These are phyloP conservation scores for Vaccinium darrowii DNA, from an alignment of 148 eudicot species.

Conservation along the genomic window DNA sequence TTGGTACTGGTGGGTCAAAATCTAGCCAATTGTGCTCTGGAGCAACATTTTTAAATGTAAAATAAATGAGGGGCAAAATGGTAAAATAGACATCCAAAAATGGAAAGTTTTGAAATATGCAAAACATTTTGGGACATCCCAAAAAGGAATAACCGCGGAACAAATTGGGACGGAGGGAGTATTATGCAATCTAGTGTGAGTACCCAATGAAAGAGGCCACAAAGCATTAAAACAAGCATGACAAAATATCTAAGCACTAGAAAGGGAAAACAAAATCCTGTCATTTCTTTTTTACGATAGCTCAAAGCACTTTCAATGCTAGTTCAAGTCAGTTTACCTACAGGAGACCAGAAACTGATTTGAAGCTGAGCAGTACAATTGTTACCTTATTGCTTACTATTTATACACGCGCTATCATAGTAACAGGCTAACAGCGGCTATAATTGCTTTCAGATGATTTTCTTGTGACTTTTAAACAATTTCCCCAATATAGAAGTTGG, in stretches of 20 bases:
- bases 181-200: not conserved
- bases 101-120: too few species aligned
- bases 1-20: too few species aligned
- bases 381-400: not conserved
- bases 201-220: slow-evolving; percentile 5
- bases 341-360: not conserved
- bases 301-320: not conserved
- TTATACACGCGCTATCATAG: not conserved
- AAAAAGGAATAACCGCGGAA: too few species aligned
- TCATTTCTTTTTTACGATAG: not conserved
- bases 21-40: too few species aligned
- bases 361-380: not conserved
- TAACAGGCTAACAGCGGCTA: not conserved
- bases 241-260: not conserved
- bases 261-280: not conserved
- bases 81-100: too few species aligned
- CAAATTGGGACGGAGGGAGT: too few species aligned
- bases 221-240: not conserved
- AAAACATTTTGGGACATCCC: too few species aligned
- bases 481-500: not conserved
- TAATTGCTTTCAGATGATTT: not conserved
- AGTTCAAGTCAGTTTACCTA: not conserved
- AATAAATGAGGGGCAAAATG: too few species aligned
- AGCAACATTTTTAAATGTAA: too few species aligned
- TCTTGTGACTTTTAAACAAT: not conserved